A percentile compares a stretch with the other conserved stretches of the same genome.
Evolutionary conservation across 2,329 filamentous ascomycete genomes (phyloP).

Genomic region (Cercospora zeae-maydis): DNA sequence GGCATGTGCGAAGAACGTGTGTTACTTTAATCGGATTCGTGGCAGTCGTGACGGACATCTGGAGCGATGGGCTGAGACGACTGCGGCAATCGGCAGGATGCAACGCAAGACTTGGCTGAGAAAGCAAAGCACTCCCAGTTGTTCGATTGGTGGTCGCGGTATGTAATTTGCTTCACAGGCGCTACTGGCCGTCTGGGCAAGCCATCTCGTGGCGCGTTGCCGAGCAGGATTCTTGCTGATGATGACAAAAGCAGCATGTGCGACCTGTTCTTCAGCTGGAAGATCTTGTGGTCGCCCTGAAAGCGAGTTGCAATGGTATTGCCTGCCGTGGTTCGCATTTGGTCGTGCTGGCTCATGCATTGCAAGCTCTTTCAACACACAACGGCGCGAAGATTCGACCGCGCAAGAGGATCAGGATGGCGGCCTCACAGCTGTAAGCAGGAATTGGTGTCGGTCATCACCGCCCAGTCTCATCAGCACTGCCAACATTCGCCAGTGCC

Average conservation of each 20-base stretch:
- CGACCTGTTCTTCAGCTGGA: background rate
- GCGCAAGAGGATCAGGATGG: background rate
- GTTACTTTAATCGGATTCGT: background rate
- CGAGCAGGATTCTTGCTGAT: background rate
- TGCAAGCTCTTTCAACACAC: background rate
- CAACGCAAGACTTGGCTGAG: background rate
- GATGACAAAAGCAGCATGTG: background rate
- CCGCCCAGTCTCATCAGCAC: background rate
- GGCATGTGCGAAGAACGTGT: background rate
- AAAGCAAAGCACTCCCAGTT: background rate
- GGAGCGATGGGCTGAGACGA: background rate
- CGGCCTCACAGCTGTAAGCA: background rate
- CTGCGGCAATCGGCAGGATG: slow-evolving; percentile 3
- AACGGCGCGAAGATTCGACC: background rate
- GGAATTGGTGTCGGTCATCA: background rate
- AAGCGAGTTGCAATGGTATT: background rate
- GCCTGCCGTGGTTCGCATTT: background rate
- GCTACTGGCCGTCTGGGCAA: slow-evolving; percentile 8
- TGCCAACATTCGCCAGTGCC: background rate
- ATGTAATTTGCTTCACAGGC: background rate
- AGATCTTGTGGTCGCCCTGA: background rate
- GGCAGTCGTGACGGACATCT: background rate
- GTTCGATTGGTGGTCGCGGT: background rate
- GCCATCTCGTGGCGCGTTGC: background rate
- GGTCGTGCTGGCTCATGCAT: background rate